Conservation (phyloP, 2,329 filamentous ascomycete species). For the Trichophyton verrucosum region DNA sequence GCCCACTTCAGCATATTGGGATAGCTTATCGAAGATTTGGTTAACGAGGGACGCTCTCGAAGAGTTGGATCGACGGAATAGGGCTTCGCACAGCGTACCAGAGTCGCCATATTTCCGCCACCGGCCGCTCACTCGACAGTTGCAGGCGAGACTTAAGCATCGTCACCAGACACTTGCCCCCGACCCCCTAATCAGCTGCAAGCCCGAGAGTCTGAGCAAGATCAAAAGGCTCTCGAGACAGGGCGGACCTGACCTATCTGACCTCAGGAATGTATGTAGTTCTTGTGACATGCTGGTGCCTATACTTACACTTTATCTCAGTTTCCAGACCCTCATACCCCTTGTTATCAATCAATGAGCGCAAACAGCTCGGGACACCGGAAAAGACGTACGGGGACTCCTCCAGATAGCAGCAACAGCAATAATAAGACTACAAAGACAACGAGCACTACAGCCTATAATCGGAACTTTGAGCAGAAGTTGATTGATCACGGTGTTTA, state of each 20-base stretch:
- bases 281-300: neutral
- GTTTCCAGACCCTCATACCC: neutral
- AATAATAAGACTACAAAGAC: slow-evolving; percentile 7
- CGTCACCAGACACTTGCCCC: slow-evolving; percentile 3
- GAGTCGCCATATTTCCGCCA: neutral
- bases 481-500: slow-evolving; percentile 27
- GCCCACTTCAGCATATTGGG: slow-evolving; percentile 13
- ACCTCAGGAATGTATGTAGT: slow-evolving; percentile 12
- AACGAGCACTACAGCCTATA: slow-evolving; percentile 16
- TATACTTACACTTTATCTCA: neutral
- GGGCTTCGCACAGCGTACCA: neutral
- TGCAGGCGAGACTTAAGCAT: slow-evolving; percentile 6
- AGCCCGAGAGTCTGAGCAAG: neutral
- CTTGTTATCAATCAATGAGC: neutral
- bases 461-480: slow-evolving; percentile 27
- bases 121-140: slow-evolving; percentile 8
- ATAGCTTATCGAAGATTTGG: slow-evolving; percentile 17
- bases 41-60: slow-evolving; percentile 5
- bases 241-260: slow-evolving; percentile 10
- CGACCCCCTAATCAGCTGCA: slow-evolving; percentile 1
- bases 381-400: neutral
- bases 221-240: slow-evolving; percentile 9
- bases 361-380: neutral
- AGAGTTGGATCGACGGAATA: slow-evolving; percentile 17
- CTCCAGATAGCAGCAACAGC: neutral